Evolutionary conservation across 768 basidiomycete genomes (phyloP), one percentile per base, ranked within the genome.

Genomic region (Tephrocybe rancida): DNA sequence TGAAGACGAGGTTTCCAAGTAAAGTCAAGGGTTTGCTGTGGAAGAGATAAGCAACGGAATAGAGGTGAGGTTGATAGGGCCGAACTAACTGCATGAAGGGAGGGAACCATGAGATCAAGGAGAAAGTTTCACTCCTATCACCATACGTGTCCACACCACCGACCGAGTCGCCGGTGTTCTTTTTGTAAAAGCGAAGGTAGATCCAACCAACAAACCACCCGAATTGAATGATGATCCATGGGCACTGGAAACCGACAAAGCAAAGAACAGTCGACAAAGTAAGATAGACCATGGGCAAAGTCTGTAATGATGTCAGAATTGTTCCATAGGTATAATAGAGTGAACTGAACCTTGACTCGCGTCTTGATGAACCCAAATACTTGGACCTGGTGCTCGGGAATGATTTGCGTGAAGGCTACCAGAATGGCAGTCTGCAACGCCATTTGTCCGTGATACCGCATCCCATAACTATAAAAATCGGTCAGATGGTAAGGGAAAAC

Each of bases 131-230:
- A 70, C 90, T 93, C 57, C 95, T 78, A 67, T 99, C 97, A 18
- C 97, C 97, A 63, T 96, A 89, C 3, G 84, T 82, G n/a, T 77
- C 81, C 4, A 74, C 74, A 3, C 88, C 87, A 43, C 79, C 82
- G 29, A 84, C 66, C 0, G 80, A 68, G 52, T 93, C 90, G 29
- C 76, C 77, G 3, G 81, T 73, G 63, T 88, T 90, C 68, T 89
- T 87, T 74, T 98, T 98, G 79, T 98, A 94, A 77, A 99, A 98
- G 32, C 97, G 86, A 29, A 99, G 82, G 72, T 97, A 99, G 49
- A 92, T 79, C 90, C 94, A 99, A 27, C 90, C 83, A 7, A 95
- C 90, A 52, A 97, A 88, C 94, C 96, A 99, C n/a, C 96, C 97
- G 68, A 98, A 99, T 66, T 99, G 97, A 58, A 98, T 95, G 64